Conservation (phyloP, 148 eudicot genomes). For the Beta vulgaris region DNA sequence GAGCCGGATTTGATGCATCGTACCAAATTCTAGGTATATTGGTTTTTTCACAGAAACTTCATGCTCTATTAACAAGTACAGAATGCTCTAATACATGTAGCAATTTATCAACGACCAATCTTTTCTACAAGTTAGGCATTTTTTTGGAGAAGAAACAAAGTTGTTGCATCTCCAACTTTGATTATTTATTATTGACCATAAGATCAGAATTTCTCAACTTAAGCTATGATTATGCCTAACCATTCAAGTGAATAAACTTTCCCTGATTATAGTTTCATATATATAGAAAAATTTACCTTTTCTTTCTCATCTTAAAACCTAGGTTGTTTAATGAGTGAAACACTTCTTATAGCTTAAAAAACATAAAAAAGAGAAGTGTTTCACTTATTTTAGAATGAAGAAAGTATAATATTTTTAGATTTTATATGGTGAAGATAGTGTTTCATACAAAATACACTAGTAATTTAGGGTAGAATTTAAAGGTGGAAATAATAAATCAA, state of each 20-base stretch:
- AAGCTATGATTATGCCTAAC: conserved; percentile 22
- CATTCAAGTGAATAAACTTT: conserved; percentile 15
- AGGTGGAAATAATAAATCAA: too few relatives aligned
- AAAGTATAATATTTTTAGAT: too few relatives aligned
- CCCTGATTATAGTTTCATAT: neutral
- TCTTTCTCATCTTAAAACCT: too few relatives aligned
- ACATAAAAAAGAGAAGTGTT: too few relatives aligned
- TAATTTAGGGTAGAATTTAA: too few relatives aligned
- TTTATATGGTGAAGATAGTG: too few relatives aligned
- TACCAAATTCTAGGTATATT: conserved; percentile 18
- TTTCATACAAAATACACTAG: too few relatives aligned
- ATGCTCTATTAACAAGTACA: conserved; percentile 15
- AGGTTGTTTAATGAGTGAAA: too few relatives aligned
- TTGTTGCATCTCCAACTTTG: conserved; percentile 17
- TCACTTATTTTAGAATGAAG: too few relatives aligned
- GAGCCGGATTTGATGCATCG: conserved; percentile 3
- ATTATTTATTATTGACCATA: conserved; percentile 8
- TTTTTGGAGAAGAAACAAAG: conserved; percentile 7
- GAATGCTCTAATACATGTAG: conserved; percentile 2
- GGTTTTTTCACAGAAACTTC: conserved; percentile 19
- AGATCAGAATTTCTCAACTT: conserved; percentile 8
- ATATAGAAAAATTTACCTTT: conserved; percentile 1
- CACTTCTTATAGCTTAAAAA: too few relatives aligned
- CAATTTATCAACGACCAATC: conserved; percentile 18
- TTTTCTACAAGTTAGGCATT: conserved; percentile 10